These are phyloP conservation scores for Neoascochyta sp. DNA, from an alignment of 2,329 filamentous ascomycete genomes.

Conservation along the genomic window DNA sequence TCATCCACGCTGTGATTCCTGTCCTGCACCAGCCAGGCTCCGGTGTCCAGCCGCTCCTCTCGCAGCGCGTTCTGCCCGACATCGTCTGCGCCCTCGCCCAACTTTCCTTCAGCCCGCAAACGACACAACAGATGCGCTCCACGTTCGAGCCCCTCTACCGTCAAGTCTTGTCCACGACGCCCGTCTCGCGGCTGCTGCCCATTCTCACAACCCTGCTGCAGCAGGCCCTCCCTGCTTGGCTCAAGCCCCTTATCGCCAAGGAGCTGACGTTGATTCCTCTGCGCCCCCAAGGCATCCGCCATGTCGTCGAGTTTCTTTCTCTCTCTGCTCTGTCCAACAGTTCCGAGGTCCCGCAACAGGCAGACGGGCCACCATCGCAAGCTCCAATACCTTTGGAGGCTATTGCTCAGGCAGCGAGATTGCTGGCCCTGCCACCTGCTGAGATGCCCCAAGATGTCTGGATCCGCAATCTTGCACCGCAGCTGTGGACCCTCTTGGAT, in stretches of 20 bases:
- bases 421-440: conserved; percentile 59
- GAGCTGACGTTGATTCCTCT: conserved; percentile 60
- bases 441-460: conserved; percentile 55
- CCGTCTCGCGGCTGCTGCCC: conserved; percentile 56
- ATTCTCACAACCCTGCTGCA: conserved; percentile 62
- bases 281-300: conserved; percentile 60
- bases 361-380: conserved; percentile 31
- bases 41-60: conserved; percentile 37
- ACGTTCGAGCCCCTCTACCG: conserved; percentile 19
- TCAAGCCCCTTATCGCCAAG: conserved; percentile 56
- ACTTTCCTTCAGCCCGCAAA: conserved; percentile 31
- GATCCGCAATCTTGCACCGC: conserved; percentile 59
- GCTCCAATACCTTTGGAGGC: conserved; percentile 67
- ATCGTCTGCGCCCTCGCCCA: conserved; percentile 35
- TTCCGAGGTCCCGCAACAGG: conserved; percentile 42
- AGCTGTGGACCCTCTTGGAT: conserved; percentile 61
- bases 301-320: conserved; percentile 68
- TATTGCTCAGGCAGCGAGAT: conserved; percentile 58
- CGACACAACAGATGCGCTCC: conserved; percentile 5
- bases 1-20: conserved; percentile 16
- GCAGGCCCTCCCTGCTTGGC: conserved; percentile 58
- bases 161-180: conserved; percentile 27
- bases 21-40: conserved; percentile 25
- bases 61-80: conserved; percentile 34
- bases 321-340: conserved; percentile 57